Base-by-base conservation (phyloP, 306 rosid species). In the Rosa persica region DNA sequence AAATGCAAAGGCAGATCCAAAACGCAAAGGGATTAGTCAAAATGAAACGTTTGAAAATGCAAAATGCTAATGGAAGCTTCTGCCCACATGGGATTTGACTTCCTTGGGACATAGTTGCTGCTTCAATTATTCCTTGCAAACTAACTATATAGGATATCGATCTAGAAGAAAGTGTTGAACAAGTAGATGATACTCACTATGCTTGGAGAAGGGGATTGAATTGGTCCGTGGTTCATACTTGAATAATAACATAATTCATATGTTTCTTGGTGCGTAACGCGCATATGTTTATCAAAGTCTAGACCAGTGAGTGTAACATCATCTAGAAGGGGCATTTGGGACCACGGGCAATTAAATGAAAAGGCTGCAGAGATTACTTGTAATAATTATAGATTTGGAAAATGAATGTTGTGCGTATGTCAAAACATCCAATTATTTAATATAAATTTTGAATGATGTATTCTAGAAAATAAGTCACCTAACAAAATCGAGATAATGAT, bases 21-120 rank as follows among this genome's bases (percentile, higher is more conserved):
- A 79, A 67, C 42, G 42, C 39, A 71, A 72, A 30, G 39, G 7
- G 68, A 12, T 25, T 70, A 49, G 92, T 87, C 92, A 90, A 89
- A 61, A 72, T 58, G 4, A 78, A 61, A 20, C 81, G 46, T 78
- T 86, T 81, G 82, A 84, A 80, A 87, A 67, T 8, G 48, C 36
- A 39, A 73, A 55, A 76, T 72, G 67, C 38, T 12, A 6, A 70
- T 27, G 39, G 92, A 89, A 91, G 90, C 74, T 93, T 93, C 91
- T 47, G 39, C 65, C 69, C 79, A 71, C 67, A 81, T 69, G 85
- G 76, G 43, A 47, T 70, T 65, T 64, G 88, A 83, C 92, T 85
- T 76, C 20, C 76, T 81, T 76, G 86, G 82, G 57, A 78, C 64
- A 85, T 23, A 85, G 81, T 5, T 0, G 44, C 44, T 64, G 22